Percentiles rank a stretch among this genome's conserved stretches.
Evolutionary conservation across 2,329 filamentous ascomycete genomes (phyloP).

Genomic region (Cercospora sesami): DNA sequence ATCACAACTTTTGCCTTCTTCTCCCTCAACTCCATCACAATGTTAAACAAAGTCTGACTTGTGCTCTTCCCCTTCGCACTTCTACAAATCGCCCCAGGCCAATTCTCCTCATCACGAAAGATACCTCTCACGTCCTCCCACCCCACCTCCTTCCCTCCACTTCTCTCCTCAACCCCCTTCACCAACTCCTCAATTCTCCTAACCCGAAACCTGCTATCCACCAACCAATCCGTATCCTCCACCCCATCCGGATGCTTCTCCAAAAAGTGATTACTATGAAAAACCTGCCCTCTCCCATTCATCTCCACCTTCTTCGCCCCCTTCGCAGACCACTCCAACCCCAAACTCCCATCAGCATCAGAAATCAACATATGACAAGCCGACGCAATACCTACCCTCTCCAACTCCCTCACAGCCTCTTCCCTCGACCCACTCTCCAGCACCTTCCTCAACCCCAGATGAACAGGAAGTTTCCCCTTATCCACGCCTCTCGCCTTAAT

Average conservation of each 20-base stretch:
- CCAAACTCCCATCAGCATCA: conserved; percentile 48
- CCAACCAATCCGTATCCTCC: conserved; percentile 45
- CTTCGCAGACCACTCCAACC: conserved; percentile 52
- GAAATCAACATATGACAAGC: conserved; percentile 58
- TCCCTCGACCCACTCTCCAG: conserved; percentile 54
- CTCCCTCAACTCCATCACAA: conserved; percentile 41
- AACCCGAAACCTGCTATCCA: conserved; percentile 44
- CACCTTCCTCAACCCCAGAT: conserved; percentile 58
- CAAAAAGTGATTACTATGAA: conserved; percentile 50
- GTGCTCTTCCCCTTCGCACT: conserved; percentile 28
- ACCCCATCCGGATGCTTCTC: conserved; percentile 41
- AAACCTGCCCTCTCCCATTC: conserved; percentile 40
- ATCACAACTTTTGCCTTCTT: conserved; percentile 35
- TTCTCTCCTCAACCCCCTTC: conserved; percentile 21
- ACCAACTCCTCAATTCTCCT: conserved; percentile 40
- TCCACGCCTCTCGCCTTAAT: conserved; percentile 60
- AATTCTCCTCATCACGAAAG: conserved; percentile 47
- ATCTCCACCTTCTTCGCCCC: conserved; percentile 38
- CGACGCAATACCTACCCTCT: conserved; percentile 52
- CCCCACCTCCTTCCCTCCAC: not conserved
- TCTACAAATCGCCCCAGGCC: conserved; percentile 42
- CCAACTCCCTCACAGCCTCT: conserved; percentile 49
- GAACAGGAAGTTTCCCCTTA: conserved; percentile 55
- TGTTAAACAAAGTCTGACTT: conserved; percentile 41
- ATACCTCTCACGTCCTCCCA: conserved; percentile 24